These are phyloP conservation scores for Suillus occidentalis DNA, from an alignment of 768 basidiomycete genomes.

Conservation along the genomic window DNA sequence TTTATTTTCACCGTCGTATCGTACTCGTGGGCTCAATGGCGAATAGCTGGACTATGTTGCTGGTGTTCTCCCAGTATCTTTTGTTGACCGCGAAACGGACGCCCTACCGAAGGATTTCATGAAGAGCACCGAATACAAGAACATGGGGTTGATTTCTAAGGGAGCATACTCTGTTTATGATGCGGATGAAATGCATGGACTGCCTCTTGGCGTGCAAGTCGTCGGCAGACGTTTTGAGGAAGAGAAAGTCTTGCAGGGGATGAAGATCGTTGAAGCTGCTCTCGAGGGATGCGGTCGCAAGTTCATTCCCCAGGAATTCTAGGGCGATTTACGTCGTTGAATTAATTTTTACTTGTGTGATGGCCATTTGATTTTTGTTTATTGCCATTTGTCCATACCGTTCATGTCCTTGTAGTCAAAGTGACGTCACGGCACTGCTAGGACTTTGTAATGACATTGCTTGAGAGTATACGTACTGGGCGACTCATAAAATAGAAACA, in stretches of 20 bases:
- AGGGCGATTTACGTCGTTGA: not conserved
- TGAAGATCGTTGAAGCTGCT: slow-evolving; percentile 53
- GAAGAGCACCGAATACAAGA: slow-evolving; percentile 22
- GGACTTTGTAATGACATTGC: too few relatives aligned
- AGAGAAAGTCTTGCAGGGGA: slow-evolving; percentile 70
- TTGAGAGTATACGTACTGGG: not conserved
- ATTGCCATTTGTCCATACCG: not conserved
- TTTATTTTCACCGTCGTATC: not conserved
- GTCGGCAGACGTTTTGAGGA: slow-evolving; percentile 65
- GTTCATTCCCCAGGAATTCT: slow-evolving; percentile 25
- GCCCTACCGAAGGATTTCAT: slow-evolving; percentile 32
- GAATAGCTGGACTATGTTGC: slow-evolving; percentile 54
- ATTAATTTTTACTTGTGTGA: not conserved
- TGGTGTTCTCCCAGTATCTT: slow-evolving; percentile 60
- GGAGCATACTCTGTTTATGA: slow-evolving; percentile 56
- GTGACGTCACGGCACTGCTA: too few relatives aligned
- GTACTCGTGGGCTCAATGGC: not conserved
- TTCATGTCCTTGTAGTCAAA: not conserved
- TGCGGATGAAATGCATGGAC: slow-evolving; percentile 60
- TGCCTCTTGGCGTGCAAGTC: slow-evolving; percentile 68
- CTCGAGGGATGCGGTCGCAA: slow-evolving; percentile 22
- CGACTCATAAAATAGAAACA: not conserved
- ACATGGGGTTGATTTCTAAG: slow-evolving; percentile 44
- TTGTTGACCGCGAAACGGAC: slow-evolving; percentile 47
- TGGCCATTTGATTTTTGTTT: not conserved